phyloP scores from a whole-genome alignment of 495 filamentous ascomycete species.

The Penicillium cosmopolitanum region DNA sequence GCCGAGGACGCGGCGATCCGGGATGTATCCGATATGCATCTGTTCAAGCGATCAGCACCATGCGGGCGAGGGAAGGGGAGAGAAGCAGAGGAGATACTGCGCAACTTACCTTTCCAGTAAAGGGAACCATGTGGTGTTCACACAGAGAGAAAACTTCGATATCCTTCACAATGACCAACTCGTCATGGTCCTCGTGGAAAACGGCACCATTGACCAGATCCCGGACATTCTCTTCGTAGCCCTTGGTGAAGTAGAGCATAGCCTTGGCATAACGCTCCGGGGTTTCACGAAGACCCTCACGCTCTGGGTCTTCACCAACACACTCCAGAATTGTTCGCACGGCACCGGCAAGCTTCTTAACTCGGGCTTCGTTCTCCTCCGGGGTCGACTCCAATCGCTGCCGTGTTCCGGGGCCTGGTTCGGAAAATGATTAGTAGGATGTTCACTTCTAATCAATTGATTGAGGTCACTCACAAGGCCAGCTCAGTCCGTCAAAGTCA shows the following conservation, averaged over 20 bases:
- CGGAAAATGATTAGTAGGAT: not conserved
- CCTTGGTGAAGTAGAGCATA: conserved; percentile 98
- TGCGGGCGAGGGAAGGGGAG: not conserved
- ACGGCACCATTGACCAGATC: conserved; percentile 94
- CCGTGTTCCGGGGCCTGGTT: conserved; percentile 73
- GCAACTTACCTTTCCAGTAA: conserved; percentile 80
- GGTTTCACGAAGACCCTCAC: conserved; percentile 85
- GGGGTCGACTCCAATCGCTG: conserved; percentile 77
- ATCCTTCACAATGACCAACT: conserved; percentile 96
- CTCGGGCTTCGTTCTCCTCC: conserved; percentile 68
- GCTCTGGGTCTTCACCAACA: conserved; percentile 90
- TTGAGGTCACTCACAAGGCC: conserved; percentile 61
- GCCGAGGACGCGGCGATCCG: conserved; percentile 80
- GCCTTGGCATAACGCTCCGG: conserved; percentile 93
- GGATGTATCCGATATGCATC: conserved; percentile 99
- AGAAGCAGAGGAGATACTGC: conserved; percentile 5
- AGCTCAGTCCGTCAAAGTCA: conserved; percentile 72
- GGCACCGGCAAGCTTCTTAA: conserved; percentile 81
- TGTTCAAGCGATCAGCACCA: conserved; percentile 38
- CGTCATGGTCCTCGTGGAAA: conserved; percentile 96
- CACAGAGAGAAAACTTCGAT: conserved; percentile 96
- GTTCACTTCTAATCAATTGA: too few relatives aligned
- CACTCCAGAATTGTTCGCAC: conserved; percentile 92
- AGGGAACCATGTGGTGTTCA: conserved; percentile 97
- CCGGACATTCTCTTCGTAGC: conserved; percentile 93